Evolutionary conservation across 2,329 filamentous ascomycete species (phyloP).

Genomic region (Calonectria pseudoreteaudii): DNA sequence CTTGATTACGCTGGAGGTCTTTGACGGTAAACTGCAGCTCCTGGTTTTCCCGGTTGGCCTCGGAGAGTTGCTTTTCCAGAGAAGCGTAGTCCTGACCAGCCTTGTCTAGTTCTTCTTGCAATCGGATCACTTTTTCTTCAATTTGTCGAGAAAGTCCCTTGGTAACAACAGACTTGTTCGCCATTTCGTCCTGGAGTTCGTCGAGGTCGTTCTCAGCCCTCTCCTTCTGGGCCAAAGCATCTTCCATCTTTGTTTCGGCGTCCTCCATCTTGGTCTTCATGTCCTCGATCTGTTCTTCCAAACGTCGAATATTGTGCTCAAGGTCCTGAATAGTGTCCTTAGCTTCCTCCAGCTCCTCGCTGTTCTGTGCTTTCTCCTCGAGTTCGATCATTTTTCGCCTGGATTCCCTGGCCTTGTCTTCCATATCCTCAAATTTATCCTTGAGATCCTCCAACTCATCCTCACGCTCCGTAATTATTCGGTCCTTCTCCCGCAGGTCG

Average conservation of each 20-base stretch:
- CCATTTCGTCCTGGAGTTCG: conserved; percentile 80
- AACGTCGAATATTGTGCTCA: conserved; percentile 64
- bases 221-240: conserved; percentile 66
- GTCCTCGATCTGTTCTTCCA: conserved; percentile 67
- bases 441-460: conserved; percentile 79
- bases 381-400: conserved; percentile 64
- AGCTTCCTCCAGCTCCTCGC: conserved; percentile 66
- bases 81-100: conserved; percentile 60
- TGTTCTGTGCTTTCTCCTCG: conserved; percentile 66
- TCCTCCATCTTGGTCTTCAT: conserved; percentile 66
- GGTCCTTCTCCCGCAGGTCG: conserved; percentile 81
- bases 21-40: conserved; percentile 58
- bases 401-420: conserved; percentile 69
- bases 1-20: conserved; percentile 50
- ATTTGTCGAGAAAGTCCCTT: conserved; percentile 81
- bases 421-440: conserved; percentile 62
- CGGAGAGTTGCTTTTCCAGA: conserved; percentile 64
- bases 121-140: conserved; percentile 74
- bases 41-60: conserved; percentile 60
- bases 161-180: conserved; percentile 81
- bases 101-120: conserved; percentile 74
- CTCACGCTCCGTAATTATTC: conserved; percentile 77
- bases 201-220: conserved; percentile 70
- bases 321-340: conserved; percentile 70
- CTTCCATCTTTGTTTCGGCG: conserved; percentile 58